Base-by-base conservation (phyloP, 768 basidiomycete species). In the Russula sp. region DNA sequence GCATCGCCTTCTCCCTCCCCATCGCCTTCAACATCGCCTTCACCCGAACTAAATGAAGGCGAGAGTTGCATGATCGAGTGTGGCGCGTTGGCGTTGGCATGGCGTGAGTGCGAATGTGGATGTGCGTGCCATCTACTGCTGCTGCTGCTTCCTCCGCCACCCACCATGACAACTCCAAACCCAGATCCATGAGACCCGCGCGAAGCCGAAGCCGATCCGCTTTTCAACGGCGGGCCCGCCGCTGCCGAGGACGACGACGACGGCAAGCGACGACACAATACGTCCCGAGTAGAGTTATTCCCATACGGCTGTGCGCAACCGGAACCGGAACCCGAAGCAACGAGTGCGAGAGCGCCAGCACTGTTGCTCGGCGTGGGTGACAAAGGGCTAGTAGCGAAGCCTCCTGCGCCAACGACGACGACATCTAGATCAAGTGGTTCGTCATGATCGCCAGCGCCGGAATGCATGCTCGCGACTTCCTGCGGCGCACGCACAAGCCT, bases 401-500 rank as follows among this genome's bases (percentile, higher is more conserved):
- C 68, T 30, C 68, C 68, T 2, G 68, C 68, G 20, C 68, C 68
- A 28, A 69, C 62, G 52, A 69, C 61, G 18, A 69, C 54, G 10
- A 69, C 66, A 53, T 69, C 68, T 20, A 32, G 59, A 34, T 67
- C 66, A 13, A 67, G 52, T 2, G 59, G 59, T 13, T 67, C 68
- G 9, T 69, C 68, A 61, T 62, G 57, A 22, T 68, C 65, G 1
- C 65, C 65, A 0, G 62, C 65, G 51, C 66, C 68, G 26, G 66
- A 67, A 40, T 64, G 63, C 48, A 69, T 46, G 18, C 68, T 67
- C 22, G 60, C 52, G 1, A n/a, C 66, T 13, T 64, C 66, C 11
- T 61, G 65, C 11, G 58, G 65, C 5, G 40, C 58, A 10, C 52
- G 56, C 5, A 16, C 28, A 3, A 57, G 53, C 14, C 65, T 16